phyloP scores from a whole-genome alignment of 2,329 filamentous ascomycete species.

The Lecanoromycetidae sp. region DNA sequence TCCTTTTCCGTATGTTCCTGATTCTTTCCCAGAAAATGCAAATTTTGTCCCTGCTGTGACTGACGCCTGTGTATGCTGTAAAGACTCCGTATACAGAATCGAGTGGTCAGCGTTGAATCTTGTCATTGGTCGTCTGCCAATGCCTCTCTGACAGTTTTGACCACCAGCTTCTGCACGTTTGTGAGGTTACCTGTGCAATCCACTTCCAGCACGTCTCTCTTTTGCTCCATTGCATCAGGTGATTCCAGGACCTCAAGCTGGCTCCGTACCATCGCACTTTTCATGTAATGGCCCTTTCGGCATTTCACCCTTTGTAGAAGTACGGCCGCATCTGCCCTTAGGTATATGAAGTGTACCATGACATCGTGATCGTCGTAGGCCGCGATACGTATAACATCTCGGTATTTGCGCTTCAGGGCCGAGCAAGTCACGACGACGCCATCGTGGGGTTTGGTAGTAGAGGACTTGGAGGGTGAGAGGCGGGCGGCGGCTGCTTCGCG shows the following conservation, averaged over 20 bases:
- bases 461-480: conserved; percentile 33
- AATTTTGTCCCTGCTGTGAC: not conserved
- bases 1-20: not conserved
- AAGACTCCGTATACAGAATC: not conserved
- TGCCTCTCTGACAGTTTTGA: conserved; percentile 45
- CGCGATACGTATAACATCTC: conserved; percentile 76
- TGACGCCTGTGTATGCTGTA: not conserved
- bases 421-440: conserved; percentile 95
- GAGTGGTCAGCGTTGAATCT: not conserved
- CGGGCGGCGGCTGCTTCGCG: conserved; percentile 50
- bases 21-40: not conserved
- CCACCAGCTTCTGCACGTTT: conserved; percentile 49
- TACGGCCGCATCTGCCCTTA: conserved; percentile 63
- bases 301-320: conserved; percentile 62
- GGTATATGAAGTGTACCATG: conserved; percentile 85
- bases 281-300: conserved; percentile 86
- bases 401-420: conserved; percentile 91
- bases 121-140: conserved; percentile 33
- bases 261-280: conserved; percentile 84
- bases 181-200: conserved; percentile 51
- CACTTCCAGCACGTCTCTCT: conserved; percentile 56
- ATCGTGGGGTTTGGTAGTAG: conserved; percentile 36
- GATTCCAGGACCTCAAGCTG: conserved; percentile 83
- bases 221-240: conserved; percentile 55
- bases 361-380: conserved; percentile 62